Conservation (phyloP, 495 filamentous ascomycete genomes). For the Aspergillus cavernicola region DNA sequence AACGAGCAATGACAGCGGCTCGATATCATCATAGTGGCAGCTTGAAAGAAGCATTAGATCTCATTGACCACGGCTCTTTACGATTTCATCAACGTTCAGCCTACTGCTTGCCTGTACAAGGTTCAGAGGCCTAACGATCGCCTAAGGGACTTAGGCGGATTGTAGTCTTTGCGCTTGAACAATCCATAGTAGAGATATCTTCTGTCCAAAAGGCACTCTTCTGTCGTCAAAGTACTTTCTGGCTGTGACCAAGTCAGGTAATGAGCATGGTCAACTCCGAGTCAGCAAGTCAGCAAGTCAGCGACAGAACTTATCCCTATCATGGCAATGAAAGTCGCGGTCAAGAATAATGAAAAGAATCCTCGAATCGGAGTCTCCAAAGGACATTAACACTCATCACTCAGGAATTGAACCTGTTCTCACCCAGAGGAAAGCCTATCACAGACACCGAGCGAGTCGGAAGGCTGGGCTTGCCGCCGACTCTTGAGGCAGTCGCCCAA, state of each 20-base stretch:
- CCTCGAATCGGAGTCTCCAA: background rate
- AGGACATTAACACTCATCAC: background rate
- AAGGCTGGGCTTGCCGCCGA: slow-evolving; percentile 15
- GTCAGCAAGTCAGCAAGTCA: too few species aligned
- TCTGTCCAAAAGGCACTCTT: too few species aligned
- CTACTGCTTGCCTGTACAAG: background rate
- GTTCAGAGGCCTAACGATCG: too few species aligned
- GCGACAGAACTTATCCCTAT: too few species aligned
- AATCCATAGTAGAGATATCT: too few species aligned
- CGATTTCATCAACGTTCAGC: background rate
- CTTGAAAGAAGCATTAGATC: background rate
- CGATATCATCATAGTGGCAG: background rate
- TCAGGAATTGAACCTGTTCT: background rate
- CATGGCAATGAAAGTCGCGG: too few species aligned
- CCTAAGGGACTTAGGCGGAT: too few species aligned
- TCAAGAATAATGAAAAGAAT: background rate
- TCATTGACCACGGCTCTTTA: background rate
- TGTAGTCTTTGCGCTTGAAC: too few species aligned
- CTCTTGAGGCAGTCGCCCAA: slow-evolving; percentile 4
- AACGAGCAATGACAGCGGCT: background rate
- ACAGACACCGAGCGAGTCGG: slow-evolving; percentile 9
- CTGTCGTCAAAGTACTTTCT: too few species aligned
- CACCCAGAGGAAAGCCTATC: background rate
- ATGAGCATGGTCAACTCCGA: too few species aligned
- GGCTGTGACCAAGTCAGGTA: too few species aligned